These are phyloP conservation scores for Taphrina populina DNA, from an alignment of 1,139 yeast genomes.

Conservation along the genomic window DNA sequence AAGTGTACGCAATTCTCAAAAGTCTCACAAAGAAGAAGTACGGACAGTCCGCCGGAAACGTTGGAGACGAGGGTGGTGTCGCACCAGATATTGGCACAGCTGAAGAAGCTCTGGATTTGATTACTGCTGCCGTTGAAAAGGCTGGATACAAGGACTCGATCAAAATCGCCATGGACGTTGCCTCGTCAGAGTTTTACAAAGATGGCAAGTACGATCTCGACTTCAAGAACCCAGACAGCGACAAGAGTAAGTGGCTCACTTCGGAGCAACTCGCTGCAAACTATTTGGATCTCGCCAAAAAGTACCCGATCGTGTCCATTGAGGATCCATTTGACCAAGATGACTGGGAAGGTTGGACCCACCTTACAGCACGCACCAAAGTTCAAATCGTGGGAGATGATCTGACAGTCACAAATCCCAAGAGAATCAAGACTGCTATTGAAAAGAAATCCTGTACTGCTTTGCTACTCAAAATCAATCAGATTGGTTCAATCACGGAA, in stretches of 20 bases:
- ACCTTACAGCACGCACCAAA: conserved; percentile 69
- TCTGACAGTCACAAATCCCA: conserved; percentile 95
- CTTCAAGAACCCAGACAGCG: conserved; percentile 93
- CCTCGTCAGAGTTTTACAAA: conserved; percentile 93
- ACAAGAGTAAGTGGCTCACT: conserved; percentile 80
- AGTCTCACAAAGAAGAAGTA: conserved; percentile 83
- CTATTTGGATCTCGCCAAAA: conserved; percentile 71
- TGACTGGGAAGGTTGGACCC: conserved; percentile 97
- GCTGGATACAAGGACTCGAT: conserved; percentile 94
- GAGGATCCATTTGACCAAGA: conserved; percentile 99
- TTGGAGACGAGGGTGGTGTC: conserved; percentile 99
- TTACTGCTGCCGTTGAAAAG: conserved; percentile 75
- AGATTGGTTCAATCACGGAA: conserved; percentile 83
- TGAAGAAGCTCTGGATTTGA: conserved; percentile 91
- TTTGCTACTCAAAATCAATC: conserved; percentile 89
- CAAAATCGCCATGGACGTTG: conserved; percentile 88
- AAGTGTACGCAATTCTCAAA: conserved; percentile 94
- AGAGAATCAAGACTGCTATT: conserved; percentile 88
- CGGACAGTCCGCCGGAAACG: conserved; percentile 97
- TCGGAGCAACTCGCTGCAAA: conserved; percentile 81
- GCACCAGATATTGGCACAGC: conserved; percentile 93
- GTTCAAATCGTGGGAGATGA: conserved; percentile 95
- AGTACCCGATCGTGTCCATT: conserved; percentile 94
- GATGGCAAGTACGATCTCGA: conserved; percentile 95
- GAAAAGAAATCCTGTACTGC: conserved; percentile 92